Base-by-base conservation (phyloP, 495 filamentous ascomycete genomes). In the Annulohypoxylon maeteangense region DNA sequence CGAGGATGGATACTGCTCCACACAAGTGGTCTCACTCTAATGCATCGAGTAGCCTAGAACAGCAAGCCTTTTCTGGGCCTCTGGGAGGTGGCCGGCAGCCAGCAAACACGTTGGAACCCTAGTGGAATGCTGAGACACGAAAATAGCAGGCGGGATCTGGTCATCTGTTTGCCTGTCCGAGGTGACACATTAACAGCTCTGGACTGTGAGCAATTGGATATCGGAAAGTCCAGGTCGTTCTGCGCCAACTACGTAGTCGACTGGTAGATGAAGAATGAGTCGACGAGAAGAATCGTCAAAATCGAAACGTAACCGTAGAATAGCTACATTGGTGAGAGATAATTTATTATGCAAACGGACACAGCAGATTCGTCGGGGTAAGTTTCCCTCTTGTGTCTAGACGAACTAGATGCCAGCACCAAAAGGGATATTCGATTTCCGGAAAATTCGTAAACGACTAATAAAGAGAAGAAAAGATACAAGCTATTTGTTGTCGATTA, bases 11-110 rank as follows among this genome's bases (percentile, higher is more conserved):
- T 65, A 66, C 70, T 66, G 65, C 61, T 73, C 70, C 70, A 73
- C 65, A 68, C 70, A 62, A 69, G 51, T 69, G 62, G 70, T 68
- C 70, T 73, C 70, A 73, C 65, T 69, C 70, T 69, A 73, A 69
- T 73, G 70, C 70, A 73, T 73, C 70, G 70, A 73, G 70, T 69
- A 73, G 70, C 65, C 65, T 73, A 73, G 70, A 68, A 69, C 65
- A 34, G 62, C 48, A 69, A 56, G 60, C 60, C 55, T 71, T 68
- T 66, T 65, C 65, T 69, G 65, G 65, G 42, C 56, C 65, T 50
- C 61, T 69, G 42, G 59, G 65, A 44, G 65, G 65, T 47, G 48
- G 40, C 61, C 56, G 65, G 42, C 48, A 69, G 62, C 59, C 65
- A 73, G 70, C 70, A 73, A 73, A 73, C 70, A 73, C 45, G 62